Base-by-base conservation (phyloP, 768 basidiomycete species). In the Tulasnella sp. region DNA sequence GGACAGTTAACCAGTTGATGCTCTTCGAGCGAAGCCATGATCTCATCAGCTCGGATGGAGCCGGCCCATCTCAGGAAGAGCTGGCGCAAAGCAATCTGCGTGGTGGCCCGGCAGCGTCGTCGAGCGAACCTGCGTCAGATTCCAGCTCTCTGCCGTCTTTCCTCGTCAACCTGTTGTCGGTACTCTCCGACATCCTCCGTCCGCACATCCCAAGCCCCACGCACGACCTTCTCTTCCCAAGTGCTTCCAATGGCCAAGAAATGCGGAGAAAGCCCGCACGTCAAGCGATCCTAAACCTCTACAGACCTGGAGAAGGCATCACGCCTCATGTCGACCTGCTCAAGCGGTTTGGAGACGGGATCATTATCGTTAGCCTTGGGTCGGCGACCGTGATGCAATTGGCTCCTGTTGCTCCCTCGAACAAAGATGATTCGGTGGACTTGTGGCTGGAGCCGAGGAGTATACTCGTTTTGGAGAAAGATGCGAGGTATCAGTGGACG, bases 211-310 rank as follows among this genome's bases (percentile, higher is more conserved):
- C 91, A 0, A 70, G 80, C 1, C 81, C 84, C 36, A 86, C 85
- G 0, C 86, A 90, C 78, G 80, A 82, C 8, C 84, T 93, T 25
- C 85, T 94, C 31, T 94, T 94, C 80, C 90, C 91, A 0, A 78
- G 81, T 0, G 79, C n/a, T n/a, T n/a, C 79, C 22, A 77, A 6
- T 79, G 80, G 64, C 83, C 86, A 38, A 82, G 83, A 72, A 77
- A 29, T n/a, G 31, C 25, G 31, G 8, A 82, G 34, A 19, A 12
- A 71, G 0, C 77, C 80, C 7, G 91, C 93, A 0, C 87, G 94
- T 36, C 96, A 98, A 81, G 93, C 90, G 0, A 99, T 98, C 75
- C 79, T 98, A 72, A 99, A 98, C 81, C 85, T 96, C 1, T 99
- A 99, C 82, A 84, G 84, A 29, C 93, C 95, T 0, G 96, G 96